Percentiles rank a stretch among this genome's conserved stretches.
Conservation (phyloP, 2,329 filamentous ascomycete genomes). For the Pestalotiopsis fici region DNA sequence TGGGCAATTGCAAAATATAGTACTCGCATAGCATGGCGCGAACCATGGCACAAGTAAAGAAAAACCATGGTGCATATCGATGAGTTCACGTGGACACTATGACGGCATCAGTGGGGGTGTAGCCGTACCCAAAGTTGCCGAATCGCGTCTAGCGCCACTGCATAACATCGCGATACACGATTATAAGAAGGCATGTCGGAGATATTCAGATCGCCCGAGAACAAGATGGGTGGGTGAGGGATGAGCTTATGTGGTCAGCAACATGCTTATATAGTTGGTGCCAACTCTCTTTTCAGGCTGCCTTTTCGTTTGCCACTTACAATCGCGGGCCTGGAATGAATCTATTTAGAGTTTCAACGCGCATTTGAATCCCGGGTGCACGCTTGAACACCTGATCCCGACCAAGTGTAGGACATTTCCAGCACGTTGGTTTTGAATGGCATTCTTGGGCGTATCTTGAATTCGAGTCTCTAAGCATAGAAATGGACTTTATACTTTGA, state of each 20-base stretch:
- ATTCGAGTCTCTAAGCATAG: too few relatives aligned
- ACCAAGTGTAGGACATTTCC: too few relatives aligned
- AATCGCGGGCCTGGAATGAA: too few relatives aligned
- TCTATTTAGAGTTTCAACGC: too few relatives aligned
- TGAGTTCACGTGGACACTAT: conserved; percentile 1
- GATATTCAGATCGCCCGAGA: not conserved
- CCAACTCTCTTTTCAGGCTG: too few relatives aligned
- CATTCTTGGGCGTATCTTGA: too few relatives aligned
- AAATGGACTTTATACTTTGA: too few relatives aligned
- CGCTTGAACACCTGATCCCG: too few relatives aligned
- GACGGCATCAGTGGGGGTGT: conserved; percentile 1
- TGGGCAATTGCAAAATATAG: not conserved
- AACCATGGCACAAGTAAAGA: not conserved
- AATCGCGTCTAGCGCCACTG: not conserved
- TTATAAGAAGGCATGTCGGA: not conserved
- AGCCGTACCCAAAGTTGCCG: not conserved
- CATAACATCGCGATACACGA: not conserved
- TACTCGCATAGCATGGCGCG: not conserved
- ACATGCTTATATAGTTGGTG: too few relatives aligned
- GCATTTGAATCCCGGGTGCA: too few relatives aligned
- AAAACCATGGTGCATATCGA: conserved; percentile 1
- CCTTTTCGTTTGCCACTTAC: too few relatives aligned
- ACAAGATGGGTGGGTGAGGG: not conserved
- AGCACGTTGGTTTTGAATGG: too few relatives aligned
- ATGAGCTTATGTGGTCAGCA: not conserved